phyloP scores from a whole-genome alignment of 768 basidiomycete species.

The Hericium erinaceus region DNA sequence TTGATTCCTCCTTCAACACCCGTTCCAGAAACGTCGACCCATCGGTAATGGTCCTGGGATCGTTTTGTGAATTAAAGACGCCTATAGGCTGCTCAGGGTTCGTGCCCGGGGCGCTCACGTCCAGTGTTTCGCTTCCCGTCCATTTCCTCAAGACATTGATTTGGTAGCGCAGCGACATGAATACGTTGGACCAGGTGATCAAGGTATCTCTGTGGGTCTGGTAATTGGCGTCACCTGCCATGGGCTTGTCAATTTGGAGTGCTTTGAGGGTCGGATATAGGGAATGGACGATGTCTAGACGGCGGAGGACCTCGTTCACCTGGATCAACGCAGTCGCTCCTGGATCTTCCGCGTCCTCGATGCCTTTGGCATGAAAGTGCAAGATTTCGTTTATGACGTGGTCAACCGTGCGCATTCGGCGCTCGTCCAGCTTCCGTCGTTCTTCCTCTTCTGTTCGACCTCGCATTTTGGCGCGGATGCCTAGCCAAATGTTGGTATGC shows the following conservation, averaged over 20 bases:
- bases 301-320: conserved; percentile 57
- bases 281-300: conserved; percentile 74
- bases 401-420: conserved; percentile 73
- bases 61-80: conserved; percentile 14
- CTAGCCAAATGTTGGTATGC: conserved; percentile 76
- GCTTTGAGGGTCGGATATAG: conserved; percentile 81
- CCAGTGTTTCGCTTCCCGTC: conserved; percentile 89
- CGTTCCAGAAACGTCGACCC: conserved; percentile 89
- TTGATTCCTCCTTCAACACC: conserved; percentile 90
- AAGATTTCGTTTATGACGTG: conserved; percentile 76
- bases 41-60: conserved; percentile 42
- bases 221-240: conserved; percentile 56
- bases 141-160: conserved; percentile 76
- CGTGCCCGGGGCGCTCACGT: conserved; percentile 75
- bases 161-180: conserved; percentile 75
- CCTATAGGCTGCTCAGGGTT: conserved; percentile 46
- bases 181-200: conserved; percentile 87
- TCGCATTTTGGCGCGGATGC: conserved; percentile 79
- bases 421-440: conserved; percentile 70
- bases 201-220: conserved; percentile 82
- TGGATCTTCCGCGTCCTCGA: conserved; percentile 27
- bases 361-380: conserved; percentile 54
- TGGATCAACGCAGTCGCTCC: conserved; percentile 43
- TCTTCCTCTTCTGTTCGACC: conserved; percentile 78
- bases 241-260: conserved; percentile 68